phyloP scores from a whole-genome alignment of 345 rosid species.

The Clausena lansium region DNA sequence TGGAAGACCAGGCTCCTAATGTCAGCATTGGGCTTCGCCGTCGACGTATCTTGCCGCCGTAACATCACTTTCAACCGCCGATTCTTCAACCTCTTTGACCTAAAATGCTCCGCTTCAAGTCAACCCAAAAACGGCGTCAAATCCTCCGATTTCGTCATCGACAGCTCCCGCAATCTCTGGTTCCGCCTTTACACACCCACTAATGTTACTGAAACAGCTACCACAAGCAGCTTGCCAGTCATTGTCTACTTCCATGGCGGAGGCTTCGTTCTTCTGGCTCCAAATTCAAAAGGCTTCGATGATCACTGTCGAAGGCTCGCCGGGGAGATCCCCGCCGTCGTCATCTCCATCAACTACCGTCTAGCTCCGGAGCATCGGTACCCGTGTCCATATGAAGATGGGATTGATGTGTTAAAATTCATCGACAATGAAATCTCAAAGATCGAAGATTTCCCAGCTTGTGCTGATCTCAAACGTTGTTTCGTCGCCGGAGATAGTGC shows the following conservation, averaged over 20 bases:
- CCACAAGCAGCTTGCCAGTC: slow-evolving; percentile 16
- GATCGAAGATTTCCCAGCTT: background rate
- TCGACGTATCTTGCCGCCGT: slow-evolving; percentile 6
- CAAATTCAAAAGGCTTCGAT: background rate
- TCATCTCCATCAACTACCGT: slow-evolving; percentile 8
- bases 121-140: slow-evolving; percentile 12
- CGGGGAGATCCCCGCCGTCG: background rate
- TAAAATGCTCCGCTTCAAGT: slow-evolving; percentile 15
- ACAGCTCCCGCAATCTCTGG: slow-evolving; percentile 26
- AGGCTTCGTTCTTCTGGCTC: background rate
- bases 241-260: slow-evolving; percentile 22
- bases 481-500: slow-evolving; percentile 30
- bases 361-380: slow-evolving; percentile 26
- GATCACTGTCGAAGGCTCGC: slow-evolving; percentile 9
- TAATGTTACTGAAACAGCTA: background rate
- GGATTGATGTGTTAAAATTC: background rate
- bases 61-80: slow-evolving; percentile 19
- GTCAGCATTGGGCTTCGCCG: background rate
- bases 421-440: background rate
- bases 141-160: slow-evolving; percentile 19
- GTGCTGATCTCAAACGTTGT: background rate
- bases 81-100: slow-evolving; percentile 18
- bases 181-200: slow-evolving; percentile 30
- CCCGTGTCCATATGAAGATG: slow-evolving; percentile 28
- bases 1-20: slow-evolving; percentile 2